Evolutionary conservation across 2,329 filamentous ascomycete genomes (phyloP), one percentile per base, ranked within the genome.

Genomic region (Coniosporium tulheliwenetii): DNA sequence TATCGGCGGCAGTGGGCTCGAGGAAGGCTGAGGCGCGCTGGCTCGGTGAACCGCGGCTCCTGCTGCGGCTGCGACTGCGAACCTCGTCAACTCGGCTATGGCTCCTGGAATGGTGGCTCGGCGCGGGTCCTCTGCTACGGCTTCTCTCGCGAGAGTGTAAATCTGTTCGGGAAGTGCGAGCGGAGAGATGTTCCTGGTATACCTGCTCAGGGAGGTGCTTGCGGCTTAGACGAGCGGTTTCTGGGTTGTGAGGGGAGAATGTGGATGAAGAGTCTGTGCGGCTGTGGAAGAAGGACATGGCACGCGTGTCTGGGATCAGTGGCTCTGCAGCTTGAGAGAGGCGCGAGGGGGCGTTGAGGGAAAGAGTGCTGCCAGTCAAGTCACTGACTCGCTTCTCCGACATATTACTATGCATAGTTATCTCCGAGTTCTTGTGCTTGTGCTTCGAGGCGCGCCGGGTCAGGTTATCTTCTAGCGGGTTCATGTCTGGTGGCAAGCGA

Each of bases 401-500:
- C n/a, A 55, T 50, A 2, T 67, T 65, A 2, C 69, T 64, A 5
- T 15, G 12, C 12, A 55, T 51, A 1, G 59, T 59, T 9, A 64
- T 52, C 12, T 73, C 69, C 1, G 71, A 74, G 48, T 73, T 76
- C 55, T 83, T 87, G 53, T 81, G 76, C 66, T 86, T 87, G 62
- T 93, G 85, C 50, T 66, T 60, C 48, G 58, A 54, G 62, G 68
- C 43, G 61, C 65, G 51, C 16, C 79, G 75, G 1, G 86, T 95
- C 43, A 93, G 65, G 52, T 89, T 79, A 48, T 83, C 77, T 56
- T 95, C 87, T 10, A 96, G 69, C 1, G 89, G 89, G 56, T 96
- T 96, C 82, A 94, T 85, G 54, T 96, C 89, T 0, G 89, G 87
- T 5, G 89, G 89, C 57, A 95, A 71, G 14, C 71, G 67, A 5